Percentiles rank a stretch among this genome's conserved stretches.
Evolutionary conservation across 805 yeast genomes (phyloP).

Genomic region (Candida boidinii): DNA sequence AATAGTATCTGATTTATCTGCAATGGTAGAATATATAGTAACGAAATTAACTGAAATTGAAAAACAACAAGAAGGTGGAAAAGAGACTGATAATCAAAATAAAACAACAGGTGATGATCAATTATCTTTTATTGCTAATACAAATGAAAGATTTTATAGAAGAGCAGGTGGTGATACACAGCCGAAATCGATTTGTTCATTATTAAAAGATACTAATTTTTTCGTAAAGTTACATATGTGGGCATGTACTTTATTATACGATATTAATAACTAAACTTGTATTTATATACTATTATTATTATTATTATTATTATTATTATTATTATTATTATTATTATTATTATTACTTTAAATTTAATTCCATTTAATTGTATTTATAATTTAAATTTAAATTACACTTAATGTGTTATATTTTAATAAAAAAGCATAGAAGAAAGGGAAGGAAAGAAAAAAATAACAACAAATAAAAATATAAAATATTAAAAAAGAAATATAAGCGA

Average conservation of each 20-base stretch:
- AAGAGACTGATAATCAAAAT: conserved; percentile 7
- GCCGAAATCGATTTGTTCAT: conserved; percentile 46
- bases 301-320: too few species aligned
- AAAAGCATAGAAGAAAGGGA: too few species aligned
- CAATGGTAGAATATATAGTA: conserved; percentile 32
- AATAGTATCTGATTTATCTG: conserved; percentile 31
- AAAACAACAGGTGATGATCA: conserved; percentile 18
- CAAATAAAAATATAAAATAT: too few species aligned
- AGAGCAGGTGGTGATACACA: conserved; percentile 41
- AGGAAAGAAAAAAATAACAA: too few species aligned
- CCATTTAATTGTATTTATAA: too few species aligned
- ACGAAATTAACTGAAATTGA: conserved; percentile 19
- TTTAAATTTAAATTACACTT: too few species aligned
- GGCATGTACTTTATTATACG: conserved; percentile 44
- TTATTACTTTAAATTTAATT: too few species aligned
- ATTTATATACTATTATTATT: too few species aligned
- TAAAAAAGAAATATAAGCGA: background rate
- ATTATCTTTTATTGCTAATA: too few species aligned
- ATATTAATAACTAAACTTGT: conserved; percentile 7
- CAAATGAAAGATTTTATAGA: conserved; percentile 47
- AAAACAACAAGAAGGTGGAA: background rate
- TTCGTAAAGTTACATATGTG: conserved; percentile 57
- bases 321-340: too few species aligned
- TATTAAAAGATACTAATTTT: conserved; percentile 44
- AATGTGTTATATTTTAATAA: too few species aligned